Evolutionary conservation across 176 grass and related monocot genomes (phyloP), one percentile per base, ranked within the genome.

Genomic region (Aegilops tauschii): DNA sequence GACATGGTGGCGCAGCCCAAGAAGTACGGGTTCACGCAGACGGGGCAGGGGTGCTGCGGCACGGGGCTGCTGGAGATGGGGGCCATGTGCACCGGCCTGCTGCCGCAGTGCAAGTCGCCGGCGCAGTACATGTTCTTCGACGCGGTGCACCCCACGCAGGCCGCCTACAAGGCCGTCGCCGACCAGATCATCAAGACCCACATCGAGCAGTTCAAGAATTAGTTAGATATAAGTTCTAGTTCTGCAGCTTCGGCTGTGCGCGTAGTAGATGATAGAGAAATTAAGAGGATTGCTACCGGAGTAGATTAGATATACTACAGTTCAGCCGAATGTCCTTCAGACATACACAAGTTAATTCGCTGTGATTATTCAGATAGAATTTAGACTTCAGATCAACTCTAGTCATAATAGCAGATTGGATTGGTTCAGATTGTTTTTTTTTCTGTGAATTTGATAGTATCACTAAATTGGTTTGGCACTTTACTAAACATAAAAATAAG

Each of bases 91-190:
- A 76, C 69, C 86, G 72, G 59, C 39, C 0, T n/a, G 13, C 68
- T 71, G 58, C 77, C 61, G 80, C 77, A 29, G 71, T 93, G 92
- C 62, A 6, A 10, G 68, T 88, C 86, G 21, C 89, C 92, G 52
- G 78, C 59, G 50, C 28, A 69, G 8, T 91, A 66, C 84, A 84
- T 93, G 83, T 91, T 93, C 65, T 93, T 90, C 79, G 92, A 93
- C 61, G 88, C 88, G 0, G 92, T 93, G 23, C 92, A 93, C 81
- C 92, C 92, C n/a, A 86, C 92, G 54, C 86, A 93, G 74, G 76
- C 86, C 28, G 76, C 89, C 52, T 93, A 93, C 77, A 85, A 77
- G 84, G 79, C 75, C 23, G 80, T 93, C 12, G 88, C 92, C 32
- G 80, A 81, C 37, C 80, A 74, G 54, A 68, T 93, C 77, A 65